Conservation (phyloP, 441 rosid genomes). For the Manihot esculenta region DNA sequence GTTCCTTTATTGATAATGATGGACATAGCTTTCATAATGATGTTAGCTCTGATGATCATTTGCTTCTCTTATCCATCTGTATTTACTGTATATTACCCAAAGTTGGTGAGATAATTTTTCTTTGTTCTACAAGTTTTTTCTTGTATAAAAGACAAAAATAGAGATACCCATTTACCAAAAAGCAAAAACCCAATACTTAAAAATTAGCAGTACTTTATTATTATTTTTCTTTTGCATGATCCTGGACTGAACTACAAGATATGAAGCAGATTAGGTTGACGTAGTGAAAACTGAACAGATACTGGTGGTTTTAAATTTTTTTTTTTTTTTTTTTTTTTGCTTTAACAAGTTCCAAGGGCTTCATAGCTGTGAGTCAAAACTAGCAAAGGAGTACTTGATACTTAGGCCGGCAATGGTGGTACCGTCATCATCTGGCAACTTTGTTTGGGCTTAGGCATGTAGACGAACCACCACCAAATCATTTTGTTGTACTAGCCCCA, state of each 20-base stretch:
- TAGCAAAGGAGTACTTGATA: constrained; percentile 28
- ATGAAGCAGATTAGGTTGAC: constrained; percentile 13
- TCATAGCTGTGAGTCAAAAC: constrained; percentile 25
- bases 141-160: background rate
- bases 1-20: too few relatives aligned
- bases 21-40: too few relatives aligned
- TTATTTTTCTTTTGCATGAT: constrained; percentile 6
- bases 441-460: background rate
- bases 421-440: constrained; percentile 11
- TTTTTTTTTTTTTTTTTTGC: too few relatives aligned
- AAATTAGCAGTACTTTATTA: background rate
- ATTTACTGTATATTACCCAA: background rate
- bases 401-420: constrained; percentile 15
- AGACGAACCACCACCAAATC: too few relatives aligned
- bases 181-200: too few relatives aligned
- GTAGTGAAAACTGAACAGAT: constrained; percentile 1
- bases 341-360: too few relatives aligned
- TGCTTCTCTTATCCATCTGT: too few relatives aligned
- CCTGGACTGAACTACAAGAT: constrained; percentile 12
- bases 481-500: too few relatives aligned
- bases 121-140: too few relatives aligned
- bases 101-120: background rate
- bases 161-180: too few relatives aligned
- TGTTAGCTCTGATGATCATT: too few relatives aligned
- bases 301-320: too few relatives aligned